Evolutionary conservation across 2,329 filamentous ascomycete species (phyloP), one percentile per base, ranked within the genome.

Genomic region (Lachnellula cervina): DNA sequence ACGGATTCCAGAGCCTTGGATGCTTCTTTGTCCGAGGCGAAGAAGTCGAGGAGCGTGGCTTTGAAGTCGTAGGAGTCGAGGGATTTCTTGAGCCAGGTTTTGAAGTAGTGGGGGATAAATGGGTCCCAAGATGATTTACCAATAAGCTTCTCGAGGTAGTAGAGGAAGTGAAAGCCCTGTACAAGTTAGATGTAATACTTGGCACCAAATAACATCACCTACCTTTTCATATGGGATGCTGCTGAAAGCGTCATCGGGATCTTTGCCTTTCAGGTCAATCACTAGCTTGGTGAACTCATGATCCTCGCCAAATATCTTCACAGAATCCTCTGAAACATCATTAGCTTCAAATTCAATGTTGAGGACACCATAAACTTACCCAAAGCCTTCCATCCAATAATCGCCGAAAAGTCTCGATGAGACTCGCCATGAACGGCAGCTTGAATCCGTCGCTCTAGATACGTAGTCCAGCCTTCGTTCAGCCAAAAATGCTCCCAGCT

Each of bases 11-110:
- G 77, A 65, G 88, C 86, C 62, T 84, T 75, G 3, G 74, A 74
- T 4, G 80, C 77, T 28, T 81, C 79, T 2, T 80, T 74, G 66
- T 96, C 89, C 25, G 79, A 74, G 57, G 80, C 76, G 72, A 97
- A 97, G 78, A 96, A 97, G 60, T 88, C 82, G 37, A 96, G 71
- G 51, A 97, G 86, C 0, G 90, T 95, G 49, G 87, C 78, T 71
- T 93, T 96, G 81, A 99, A 99, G 68, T 97, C 90, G 66, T 89
- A 96, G 2, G 90, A 95, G 73, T 97, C 91, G 7, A 99, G 80
- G 2, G 90, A 96, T 72, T 91, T 93, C 68, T 83, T 82, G 55
- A 88, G 85, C 82, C 88, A 97, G 40, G 82, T 89, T 32, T 80
- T 84, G 71, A 97, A 97, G 76, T 97, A 97, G 72, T 96, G 86